Evolutionary conservation across 257 asterid genomes (phyloP).

Genomic region (Solanum appendiculatum): DNA sequence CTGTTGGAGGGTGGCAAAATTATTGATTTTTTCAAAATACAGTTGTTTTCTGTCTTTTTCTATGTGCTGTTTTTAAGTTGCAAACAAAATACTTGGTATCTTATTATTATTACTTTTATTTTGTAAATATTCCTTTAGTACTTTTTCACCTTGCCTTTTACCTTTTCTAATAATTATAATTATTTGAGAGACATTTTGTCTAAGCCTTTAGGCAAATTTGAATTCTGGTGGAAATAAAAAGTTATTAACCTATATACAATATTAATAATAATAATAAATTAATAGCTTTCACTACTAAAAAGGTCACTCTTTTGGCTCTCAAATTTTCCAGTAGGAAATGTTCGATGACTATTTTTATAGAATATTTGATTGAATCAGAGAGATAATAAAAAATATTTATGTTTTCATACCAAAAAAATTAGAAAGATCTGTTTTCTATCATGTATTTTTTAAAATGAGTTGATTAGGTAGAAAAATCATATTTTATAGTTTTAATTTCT

Average conservation of each 20-base stretch:
- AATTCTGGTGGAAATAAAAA: not conserved
- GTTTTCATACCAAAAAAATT: not conserved
- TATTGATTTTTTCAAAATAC: not conserved
- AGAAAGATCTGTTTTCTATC: no score
- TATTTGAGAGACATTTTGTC: not conserved
- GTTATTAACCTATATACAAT: not conserved
- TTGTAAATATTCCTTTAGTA: not conserved
- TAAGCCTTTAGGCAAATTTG: not conserved
- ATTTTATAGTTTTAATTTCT: not conserved
- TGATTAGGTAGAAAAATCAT: not conserved
- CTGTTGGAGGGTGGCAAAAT: not conserved
- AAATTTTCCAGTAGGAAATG: no score
- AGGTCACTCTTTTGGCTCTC: not conserved
- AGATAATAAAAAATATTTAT: no score
- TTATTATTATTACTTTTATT: not conserved
- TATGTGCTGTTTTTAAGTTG: not conserved
- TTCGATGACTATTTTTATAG: not conserved
- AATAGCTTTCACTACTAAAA: not conserved
- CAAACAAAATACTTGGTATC: not conserved
- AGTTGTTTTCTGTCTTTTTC: not conserved
- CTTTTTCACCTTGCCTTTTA: not conserved
- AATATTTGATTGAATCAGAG: not conserved
- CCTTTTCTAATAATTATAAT: not conserved
- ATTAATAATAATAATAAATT: not conserved
- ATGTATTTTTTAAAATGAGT: not conserved